Evolutionary conservation across 2,329 filamentous ascomycete species (phyloP).

Genomic region (Triangularia verruculosa): DNA sequence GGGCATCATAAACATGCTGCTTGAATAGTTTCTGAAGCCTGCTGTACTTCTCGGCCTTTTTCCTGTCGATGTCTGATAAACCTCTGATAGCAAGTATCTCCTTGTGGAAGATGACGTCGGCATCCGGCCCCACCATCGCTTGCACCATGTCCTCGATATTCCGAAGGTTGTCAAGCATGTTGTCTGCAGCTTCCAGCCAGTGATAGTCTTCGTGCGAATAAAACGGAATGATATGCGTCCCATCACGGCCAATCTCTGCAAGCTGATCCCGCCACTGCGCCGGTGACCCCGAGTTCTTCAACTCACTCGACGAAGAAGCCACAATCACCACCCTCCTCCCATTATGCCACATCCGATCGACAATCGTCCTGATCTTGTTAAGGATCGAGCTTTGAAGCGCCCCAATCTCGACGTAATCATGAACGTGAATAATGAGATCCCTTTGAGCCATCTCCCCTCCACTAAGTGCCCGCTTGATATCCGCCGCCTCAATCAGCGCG

Average conservation of each 20-base stretch:
- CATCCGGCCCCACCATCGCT: constrained; percentile 23
- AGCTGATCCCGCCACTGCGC: constrained; percentile 30
- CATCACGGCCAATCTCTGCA: constrained; percentile 33
- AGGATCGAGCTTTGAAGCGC: constrained; percentile 70
- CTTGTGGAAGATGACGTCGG: constrained; percentile 13
- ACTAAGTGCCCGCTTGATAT: constrained; percentile 31
- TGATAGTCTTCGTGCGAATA: constrained; percentile 21
- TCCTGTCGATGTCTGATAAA: neutral
- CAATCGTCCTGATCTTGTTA: constrained; percentile 63
- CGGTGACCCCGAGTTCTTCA: constrained; percentile 36
- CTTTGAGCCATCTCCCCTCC: neutral
- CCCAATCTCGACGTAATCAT: constrained; percentile 77
- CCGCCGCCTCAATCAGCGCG: constrained; percentile 50
- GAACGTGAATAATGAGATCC: constrained; percentile 68
- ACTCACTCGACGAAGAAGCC: constrained; percentile 65
- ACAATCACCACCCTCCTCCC: constrained; percentile 74
- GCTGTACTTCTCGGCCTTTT: constrained; percentile 16
- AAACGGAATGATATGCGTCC: constrained; percentile 33
- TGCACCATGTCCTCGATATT: constrained; percentile 48
- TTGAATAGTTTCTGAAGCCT: neutral
- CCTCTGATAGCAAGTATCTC: constrained; percentile 7
- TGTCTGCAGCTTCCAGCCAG: constrained; percentile 30
- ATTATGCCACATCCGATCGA: constrained; percentile 68
- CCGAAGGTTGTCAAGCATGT: constrained; percentile 44
- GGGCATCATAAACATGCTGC: constrained; percentile 29